These are phyloP conservation scores for Neurospora hispaniola DNA, from an alignment of 495 filamentous ascomycete genomes.

Conservation along the genomic window DNA sequence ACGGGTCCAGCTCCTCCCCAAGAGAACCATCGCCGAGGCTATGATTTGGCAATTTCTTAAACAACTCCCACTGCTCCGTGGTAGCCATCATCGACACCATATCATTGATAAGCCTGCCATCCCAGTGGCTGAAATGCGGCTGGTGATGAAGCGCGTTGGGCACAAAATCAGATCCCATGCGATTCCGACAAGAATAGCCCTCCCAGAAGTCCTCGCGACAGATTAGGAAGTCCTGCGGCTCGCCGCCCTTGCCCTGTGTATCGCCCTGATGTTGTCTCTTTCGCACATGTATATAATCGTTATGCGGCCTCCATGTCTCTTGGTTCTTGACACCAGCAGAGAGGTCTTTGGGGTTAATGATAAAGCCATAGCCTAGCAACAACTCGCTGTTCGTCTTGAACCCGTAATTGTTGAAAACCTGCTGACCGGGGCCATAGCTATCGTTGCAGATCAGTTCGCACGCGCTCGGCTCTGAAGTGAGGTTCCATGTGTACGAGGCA, in stretches of 20 bases:
- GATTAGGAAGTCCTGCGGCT: constrained; percentile 28
- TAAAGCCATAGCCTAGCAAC: constrained; percentile 43
- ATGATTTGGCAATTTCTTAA: neutral
- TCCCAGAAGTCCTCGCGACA: constrained; percentile 27
- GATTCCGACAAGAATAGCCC: constrained; percentile 24
- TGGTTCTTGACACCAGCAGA: neutral
- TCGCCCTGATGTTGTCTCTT: constrained; percentile 17
- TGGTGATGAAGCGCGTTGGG: constrained; percentile 13
- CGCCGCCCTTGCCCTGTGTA: neutral
- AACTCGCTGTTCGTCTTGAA: constrained; percentile 43
- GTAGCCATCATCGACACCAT: constrained; percentile 15
- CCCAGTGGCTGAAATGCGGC: constrained; percentile 29
- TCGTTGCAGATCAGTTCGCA: constrained; percentile 24
- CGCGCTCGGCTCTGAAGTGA: constrained; percentile 11
- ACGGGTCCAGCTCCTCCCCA: constrained; percentile 1
- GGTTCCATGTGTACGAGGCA: constrained; percentile 32
- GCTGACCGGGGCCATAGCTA: constrained; percentile 20
- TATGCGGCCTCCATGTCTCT: constrained; percentile 23
- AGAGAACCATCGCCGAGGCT: neutral
- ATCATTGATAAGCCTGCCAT: constrained; percentile 31
- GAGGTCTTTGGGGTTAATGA: constrained; percentile 22
- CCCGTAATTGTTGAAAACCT: constrained; percentile 47
- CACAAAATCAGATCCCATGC: constrained; percentile 8
- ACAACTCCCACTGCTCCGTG: constrained; percentile 2
- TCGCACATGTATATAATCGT: constrained; percentile 39